Evolutionary conservation across 2,329 filamentous ascomycete species (phyloP).

Genomic region (Dryadomyces sulphureus): DNA sequence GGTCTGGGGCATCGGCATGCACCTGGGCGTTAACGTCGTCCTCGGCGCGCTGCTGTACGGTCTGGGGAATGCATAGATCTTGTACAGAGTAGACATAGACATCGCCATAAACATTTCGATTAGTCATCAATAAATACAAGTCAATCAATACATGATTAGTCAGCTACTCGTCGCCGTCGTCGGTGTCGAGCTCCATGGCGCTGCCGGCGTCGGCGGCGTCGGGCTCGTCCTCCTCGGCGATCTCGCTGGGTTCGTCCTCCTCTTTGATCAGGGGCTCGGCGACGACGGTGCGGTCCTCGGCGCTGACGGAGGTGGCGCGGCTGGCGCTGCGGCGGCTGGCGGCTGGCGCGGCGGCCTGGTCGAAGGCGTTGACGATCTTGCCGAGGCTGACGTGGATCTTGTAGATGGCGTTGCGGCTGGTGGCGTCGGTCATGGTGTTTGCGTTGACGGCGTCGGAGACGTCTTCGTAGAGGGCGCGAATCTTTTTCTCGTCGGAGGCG

Average conservation of each 20-base stretch:
- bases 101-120: not conserved
- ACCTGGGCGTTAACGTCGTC: slow-evolving; percentile 57
- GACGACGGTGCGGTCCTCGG: slow-evolving; percentile 16
- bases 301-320: slow-evolving; percentile 26
- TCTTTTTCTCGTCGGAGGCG: slow-evolving; percentile 42
- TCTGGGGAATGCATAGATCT: slow-evolving; percentile 20
- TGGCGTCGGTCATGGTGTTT: slow-evolving; percentile 43
- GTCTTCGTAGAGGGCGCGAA: slow-evolving; percentile 41
- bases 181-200: slow-evolving; percentile 7
- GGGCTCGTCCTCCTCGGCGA: slow-evolving; percentile 20
- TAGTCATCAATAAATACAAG: not conserved
- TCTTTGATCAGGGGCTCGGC: slow-evolving; percentile 32
- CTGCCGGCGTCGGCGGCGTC: slow-evolving; percentile 19
- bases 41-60: slow-evolving; percentile 44
- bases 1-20: slow-evolving; percentile 75
- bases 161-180: slow-evolving; percentile 8
- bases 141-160: not conserved
- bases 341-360: slow-evolving; percentile 19
- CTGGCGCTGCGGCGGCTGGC: slow-evolving; percentile 24
- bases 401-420: slow-evolving; percentile 48
- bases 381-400: slow-evolving; percentile 53
- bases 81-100: not conserved
- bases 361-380: slow-evolving; percentile 50
- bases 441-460: slow-evolving; percentile 49
- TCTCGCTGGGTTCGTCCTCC: slow-evolving; percentile 26